phyloP scores from a whole-genome alignment of 1,139 yeast genomes.

The Candida buenavistaensis region DNA sequence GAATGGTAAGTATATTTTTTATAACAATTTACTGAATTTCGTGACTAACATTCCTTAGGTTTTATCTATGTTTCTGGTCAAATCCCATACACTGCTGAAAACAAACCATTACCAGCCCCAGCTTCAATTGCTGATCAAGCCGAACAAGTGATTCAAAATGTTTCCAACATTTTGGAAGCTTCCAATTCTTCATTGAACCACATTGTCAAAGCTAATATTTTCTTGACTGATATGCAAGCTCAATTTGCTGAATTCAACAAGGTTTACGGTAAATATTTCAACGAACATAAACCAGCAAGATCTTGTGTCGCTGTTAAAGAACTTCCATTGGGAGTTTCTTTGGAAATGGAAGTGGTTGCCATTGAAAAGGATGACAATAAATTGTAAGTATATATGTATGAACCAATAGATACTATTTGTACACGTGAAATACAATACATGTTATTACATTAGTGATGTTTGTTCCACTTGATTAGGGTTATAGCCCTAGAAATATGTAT shows the following conservation, averaged over 20 bases:
- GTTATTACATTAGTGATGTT: too few relatives aligned
- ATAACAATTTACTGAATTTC: neutral
- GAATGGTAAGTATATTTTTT: constrained; percentile 58
- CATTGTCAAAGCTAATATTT: constrained; percentile 82
- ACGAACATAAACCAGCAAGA: constrained; percentile 88
- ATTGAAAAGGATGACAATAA: constrained; percentile 50
- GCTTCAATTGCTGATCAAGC: constrained; percentile 73
- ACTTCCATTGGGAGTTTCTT: constrained; percentile 79
- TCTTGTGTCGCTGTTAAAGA: constrained; percentile 90
- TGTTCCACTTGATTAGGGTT: constrained; percentile 3
- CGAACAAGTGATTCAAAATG: constrained; percentile 80
- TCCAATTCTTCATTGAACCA: constrained; percentile 80
- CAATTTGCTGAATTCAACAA: constrained; percentile 80
- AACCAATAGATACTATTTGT: too few relatives aligned
- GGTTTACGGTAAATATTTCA: constrained; percentile 80
- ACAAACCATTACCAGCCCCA: constrained; percentile 73
- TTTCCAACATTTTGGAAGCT: constrained; percentile 73
- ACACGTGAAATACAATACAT: too few relatives aligned
- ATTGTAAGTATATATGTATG: constrained; percentile 23
- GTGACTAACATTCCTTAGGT: constrained; percentile 33
- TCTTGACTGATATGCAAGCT: constrained; percentile 78
- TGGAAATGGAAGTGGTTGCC: constrained; percentile 80
- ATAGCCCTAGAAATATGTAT: constrained; percentile 1
- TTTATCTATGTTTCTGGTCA: constrained; percentile 93
- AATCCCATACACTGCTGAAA: constrained; percentile 84